These are phyloP conservation scores for Cercospora sp. DNA, from an alignment of 2,329 filamentous ascomycete species.

Conservation along the genomic window DNA sequence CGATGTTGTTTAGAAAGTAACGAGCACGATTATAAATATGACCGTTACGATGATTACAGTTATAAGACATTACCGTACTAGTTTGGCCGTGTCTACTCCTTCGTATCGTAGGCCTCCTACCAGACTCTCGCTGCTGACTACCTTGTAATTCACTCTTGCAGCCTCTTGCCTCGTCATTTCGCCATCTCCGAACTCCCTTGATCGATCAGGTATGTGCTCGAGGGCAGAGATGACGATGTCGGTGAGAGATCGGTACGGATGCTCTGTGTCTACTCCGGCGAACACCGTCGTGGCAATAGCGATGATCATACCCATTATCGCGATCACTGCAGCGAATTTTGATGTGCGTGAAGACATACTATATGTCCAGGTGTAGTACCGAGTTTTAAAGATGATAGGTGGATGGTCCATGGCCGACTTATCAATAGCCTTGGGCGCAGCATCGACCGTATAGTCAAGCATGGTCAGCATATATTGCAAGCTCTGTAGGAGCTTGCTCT, in stretches of 20 bases:
- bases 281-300: background rate
- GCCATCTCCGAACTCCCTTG: background rate
- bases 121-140: background rate
- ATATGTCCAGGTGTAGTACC: slow-evolving; percentile 15
- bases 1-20: slow-evolving; percentile 4
- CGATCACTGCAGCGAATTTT: slow-evolving; percentile 7
- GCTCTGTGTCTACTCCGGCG: background rate
- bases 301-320: background rate
- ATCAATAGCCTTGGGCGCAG: background rate
- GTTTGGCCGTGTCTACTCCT: background rate
- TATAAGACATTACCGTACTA: background rate
- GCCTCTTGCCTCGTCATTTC: background rate
- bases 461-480: background rate
- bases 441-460: background rate
- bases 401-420: background rate
- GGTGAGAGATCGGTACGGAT: background rate
- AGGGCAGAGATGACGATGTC: background rate
- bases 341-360: slow-evolving; percentile 15
- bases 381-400: background rate
- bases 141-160: background rate
- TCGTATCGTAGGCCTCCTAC: background rate
- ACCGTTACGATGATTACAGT: background rate
- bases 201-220: background rate
- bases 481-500: background rate
- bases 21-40: slow-evolving; percentile 1